A percentile compares a stretch with the other conserved stretches of the same genome.
phyloP scores from a whole-genome alignment of 2,329 filamentous ascomycete genomes.

The Monascus ruber region DNA sequence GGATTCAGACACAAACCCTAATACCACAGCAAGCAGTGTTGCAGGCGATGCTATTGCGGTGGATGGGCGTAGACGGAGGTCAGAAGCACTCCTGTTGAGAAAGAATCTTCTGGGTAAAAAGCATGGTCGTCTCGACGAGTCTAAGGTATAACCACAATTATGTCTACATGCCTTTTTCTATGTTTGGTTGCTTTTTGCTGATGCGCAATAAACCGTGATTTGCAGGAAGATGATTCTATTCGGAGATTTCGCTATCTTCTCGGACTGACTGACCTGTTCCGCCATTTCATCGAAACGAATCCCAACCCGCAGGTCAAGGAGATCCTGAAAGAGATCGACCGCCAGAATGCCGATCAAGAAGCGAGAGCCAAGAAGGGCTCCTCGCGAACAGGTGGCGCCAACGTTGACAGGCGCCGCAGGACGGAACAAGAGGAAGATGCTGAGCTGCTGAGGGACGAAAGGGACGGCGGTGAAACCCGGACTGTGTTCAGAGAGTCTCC shows the following conservation, averaged over 20 bases:
- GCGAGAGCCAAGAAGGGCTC: slow-evolving; percentile 60
- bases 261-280: slow-evolving; percentile 90
- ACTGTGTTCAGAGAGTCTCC: slow-evolving; percentile 92
- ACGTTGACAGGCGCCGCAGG: slow-evolving; percentile 64
- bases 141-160: slow-evolving; percentile 53
- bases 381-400: slow-evolving; percentile 73
- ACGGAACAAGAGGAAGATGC: slow-evolving; percentile 98
- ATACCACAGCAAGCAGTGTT: slow-evolving; percentile 70
- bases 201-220: slow-evolving; percentile 2
- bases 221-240: slow-evolving; percentile 84
- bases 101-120: slow-evolving; percentile 92
- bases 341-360: slow-evolving; percentile 68
- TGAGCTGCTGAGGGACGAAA: slow-evolving; percentile 75
- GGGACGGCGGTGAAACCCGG: slow-evolving; percentile 71
- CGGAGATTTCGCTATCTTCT: slow-evolving; percentile 89
- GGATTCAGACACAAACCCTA: slow-evolving; percentile 56
- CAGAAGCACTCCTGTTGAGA: slow-evolving; percentile 78
- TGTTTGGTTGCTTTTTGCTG: slow-evolving; percentile 2
- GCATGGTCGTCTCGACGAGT: slow-evolving; percentile 81
- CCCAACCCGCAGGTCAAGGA: slow-evolving; percentile 90
- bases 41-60: slow-evolving; percentile 54
- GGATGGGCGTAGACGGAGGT: slow-evolving; percentile 76
- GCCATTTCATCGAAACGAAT: slow-evolving; percentile 97
- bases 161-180: background rate
- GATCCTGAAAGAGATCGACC: slow-evolving; percentile 88